Evolutionary conservation across 2,329 filamentous ascomycete species (phyloP), one percentile per base, ranked within the genome.

Genomic region (Elsinoe perseae): DNA sequence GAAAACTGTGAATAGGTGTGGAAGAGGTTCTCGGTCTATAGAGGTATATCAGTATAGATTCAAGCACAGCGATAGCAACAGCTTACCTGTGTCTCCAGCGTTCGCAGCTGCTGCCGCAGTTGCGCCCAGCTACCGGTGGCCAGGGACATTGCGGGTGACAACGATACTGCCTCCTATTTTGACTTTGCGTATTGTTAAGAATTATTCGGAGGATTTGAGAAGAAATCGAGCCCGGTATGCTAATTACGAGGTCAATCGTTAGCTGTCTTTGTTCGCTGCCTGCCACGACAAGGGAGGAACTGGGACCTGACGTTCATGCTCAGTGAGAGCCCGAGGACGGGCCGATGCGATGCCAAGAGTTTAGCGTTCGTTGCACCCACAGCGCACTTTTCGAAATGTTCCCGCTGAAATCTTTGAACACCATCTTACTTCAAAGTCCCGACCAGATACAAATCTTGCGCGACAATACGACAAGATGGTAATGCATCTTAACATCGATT

Each of bases 1-100:
- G 89, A 86, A 76, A 90, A 96, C 71, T 97, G 92, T 14, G 93
- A 93, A 70, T 95, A 98, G 59, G 77, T 84, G 66, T 90, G 86
- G 69, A 91, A 89, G 57, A 87, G 75, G 59, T 81, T 83, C 73
- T 96, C 90, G 46, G 91, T 95, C 89, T 96, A 64, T 18, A 7
- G n/a, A n/a, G n/a, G 7, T 2, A n/a, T 16, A 6, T 16, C 21
- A 6, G 25, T 25, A 18, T 14, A 36, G 12, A 14, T 14, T 6
- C 32, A 6, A 36, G 4, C n/a, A 14, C 10, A 14, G n/a, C 12
- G 9, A 36, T 12, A 7, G 32, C 9, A 43, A 27, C 21, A 52
- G 60, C 70, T 62, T 77, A 95, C 92, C 80, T 97, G 92, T 59
- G 86, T 89, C 72, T 98, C 93, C 60, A 96, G 78, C 43, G 84